phyloP scores from a whole-genome alignment of 2,329 filamentous ascomycete genomes.

The Fusarium globosum region DNA sequence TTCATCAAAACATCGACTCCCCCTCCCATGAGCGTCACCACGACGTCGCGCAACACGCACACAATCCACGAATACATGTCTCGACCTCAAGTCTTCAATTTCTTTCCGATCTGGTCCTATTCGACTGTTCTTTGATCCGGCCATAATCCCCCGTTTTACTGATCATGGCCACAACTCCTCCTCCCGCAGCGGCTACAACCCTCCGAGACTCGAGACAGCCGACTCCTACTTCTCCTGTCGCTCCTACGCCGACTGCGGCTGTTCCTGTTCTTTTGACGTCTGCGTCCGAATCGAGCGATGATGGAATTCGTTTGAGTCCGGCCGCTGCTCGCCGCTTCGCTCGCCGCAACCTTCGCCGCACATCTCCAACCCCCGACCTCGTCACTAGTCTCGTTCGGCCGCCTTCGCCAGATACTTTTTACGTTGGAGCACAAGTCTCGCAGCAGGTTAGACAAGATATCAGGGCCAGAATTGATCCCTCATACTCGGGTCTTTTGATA shows the following conservation, averaged over 20 bases:
- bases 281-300: slow-evolving; percentile 52
- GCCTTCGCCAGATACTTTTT: slow-evolving; percentile 52
- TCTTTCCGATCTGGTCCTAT: slow-evolving; percentile 9
- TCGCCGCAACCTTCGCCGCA: slow-evolving; percentile 50
- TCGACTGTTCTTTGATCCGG: slow-evolving; percentile 9
- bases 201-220: slow-evolving; percentile 23
- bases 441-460: slow-evolving; percentile 38
- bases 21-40: slow-evolving; percentile 34
- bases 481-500: slow-evolving; percentile 31
- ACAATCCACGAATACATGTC: slow-evolving; percentile 29
- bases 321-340: slow-evolving; percentile 52
- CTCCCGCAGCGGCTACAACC: slow-evolving; percentile 12
- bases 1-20: slow-evolving; percentile 11
- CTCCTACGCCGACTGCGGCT: slow-evolving; percentile 3
- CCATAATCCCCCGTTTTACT: not conserved
- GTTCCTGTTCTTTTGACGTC: slow-evolving; percentile 28
- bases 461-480: slow-evolving; percentile 21
- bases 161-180: slow-evolving; percentile 40
- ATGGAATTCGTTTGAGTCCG: slow-evolving; percentile 50
- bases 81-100: slow-evolving; percentile 13
- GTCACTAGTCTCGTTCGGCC: slow-evolving; percentile 54
- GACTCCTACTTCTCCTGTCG: slow-evolving; percentile 24
- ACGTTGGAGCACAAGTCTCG: slow-evolving; percentile 44
- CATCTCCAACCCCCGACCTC: slow-evolving; percentile 53
- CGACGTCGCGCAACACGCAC: slow-evolving; percentile 27